Base-by-base conservation (phyloP, 2,329 filamentous ascomycete genomes). In the Arthrobotrys megalospora region DNA sequence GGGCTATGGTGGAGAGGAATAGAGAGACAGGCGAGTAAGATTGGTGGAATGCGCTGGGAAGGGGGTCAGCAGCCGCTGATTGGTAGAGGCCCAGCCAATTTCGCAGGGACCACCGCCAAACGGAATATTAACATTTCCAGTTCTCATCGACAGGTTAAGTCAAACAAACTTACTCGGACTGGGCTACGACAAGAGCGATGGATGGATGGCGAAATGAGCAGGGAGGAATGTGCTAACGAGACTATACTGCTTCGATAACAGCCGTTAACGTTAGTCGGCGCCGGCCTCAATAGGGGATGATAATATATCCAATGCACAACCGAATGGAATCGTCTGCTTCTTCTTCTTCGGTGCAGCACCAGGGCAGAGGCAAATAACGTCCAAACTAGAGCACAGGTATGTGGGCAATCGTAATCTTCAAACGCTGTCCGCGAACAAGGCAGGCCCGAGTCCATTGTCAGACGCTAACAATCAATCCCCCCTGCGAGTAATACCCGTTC, bases 401-500 rank as follows among this genome's bases (percentile, higher is more conserved):
- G 64, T 69, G 24, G 24, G 24, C 24, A 28, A 28, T 28, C 5
- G 24, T 5, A 53, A 73, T 43, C 41, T 73, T 53, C 60, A 41
- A 19, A 66, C 69, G 60, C 69, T 28, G 32, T 66, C 62, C 53
- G 69, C 69, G 69, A 73, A 66, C 36, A 12, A 52, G 52, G 36
- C 55, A 60, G 41, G 55, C 34, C 34, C 16, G 36, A 28, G 19
- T 41, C 24, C 14, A 11, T 32, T 10, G 32, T 69, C 66, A 50
- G 66, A 69, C 66, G 52, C 66, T 47, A 50, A 47, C 45, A 64
- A 72, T 12, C 16, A 60, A 50, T 41, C 19, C 36, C 73, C 72
- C 73, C 73, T 77, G 73, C 73, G 60, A 63, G 65, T 77, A 70
- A 70, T 77, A 71, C 73, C 65, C 48, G 65, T 65, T 60, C 62